phyloP scores from a whole-genome alignment of 176 grass and related monocot species.

The Dendrocalamus sinicus region DNA sequence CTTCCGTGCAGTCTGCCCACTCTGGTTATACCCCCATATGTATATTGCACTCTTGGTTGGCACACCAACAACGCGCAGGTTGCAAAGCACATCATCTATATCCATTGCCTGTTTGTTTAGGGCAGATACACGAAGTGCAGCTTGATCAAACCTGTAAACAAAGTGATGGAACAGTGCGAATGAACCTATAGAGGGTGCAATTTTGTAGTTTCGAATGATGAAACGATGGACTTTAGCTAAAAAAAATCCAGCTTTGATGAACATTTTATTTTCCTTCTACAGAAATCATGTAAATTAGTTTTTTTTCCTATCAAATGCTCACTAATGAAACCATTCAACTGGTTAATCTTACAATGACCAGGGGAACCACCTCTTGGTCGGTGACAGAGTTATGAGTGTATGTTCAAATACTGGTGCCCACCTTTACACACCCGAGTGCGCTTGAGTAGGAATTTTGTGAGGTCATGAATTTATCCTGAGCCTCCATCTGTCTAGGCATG shows the following conservation, averaged over 20 bases:
- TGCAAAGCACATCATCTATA: slow-evolving; percentile 61
- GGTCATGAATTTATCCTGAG: no score
- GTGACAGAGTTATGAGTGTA: no score
- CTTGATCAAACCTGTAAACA: slow-evolving; percentile 13
- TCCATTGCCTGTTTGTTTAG: slow-evolving; percentile 60
- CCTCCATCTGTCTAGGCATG: no score
- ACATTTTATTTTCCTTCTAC: neutral
- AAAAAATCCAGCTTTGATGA: no score
- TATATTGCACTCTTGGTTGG: slow-evolving; percentile 89
- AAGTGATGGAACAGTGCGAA: neutral
- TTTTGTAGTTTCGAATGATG: neutral
- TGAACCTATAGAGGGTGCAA: neutral
- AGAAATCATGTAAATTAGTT: neutral
- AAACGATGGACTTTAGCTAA: no score
- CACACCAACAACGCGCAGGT: slow-evolving; percentile 42
- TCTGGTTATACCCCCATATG: slow-evolving; percentile 93
- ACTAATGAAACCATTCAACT: slow-evolving; percentile 9
- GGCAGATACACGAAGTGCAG: neutral
- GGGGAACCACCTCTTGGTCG: no score
- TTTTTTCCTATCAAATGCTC: slow-evolving; percentile 6
- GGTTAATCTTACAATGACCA: neutral
- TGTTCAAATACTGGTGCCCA: no score
- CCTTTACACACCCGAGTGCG: no score
- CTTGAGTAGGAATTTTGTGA: no score
- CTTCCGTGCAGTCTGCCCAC: slow-evolving; percentile 84